phyloP scores from a whole-genome alignment of 208 protist genomes.

The Trypanosomatidae sp. region DNA sequence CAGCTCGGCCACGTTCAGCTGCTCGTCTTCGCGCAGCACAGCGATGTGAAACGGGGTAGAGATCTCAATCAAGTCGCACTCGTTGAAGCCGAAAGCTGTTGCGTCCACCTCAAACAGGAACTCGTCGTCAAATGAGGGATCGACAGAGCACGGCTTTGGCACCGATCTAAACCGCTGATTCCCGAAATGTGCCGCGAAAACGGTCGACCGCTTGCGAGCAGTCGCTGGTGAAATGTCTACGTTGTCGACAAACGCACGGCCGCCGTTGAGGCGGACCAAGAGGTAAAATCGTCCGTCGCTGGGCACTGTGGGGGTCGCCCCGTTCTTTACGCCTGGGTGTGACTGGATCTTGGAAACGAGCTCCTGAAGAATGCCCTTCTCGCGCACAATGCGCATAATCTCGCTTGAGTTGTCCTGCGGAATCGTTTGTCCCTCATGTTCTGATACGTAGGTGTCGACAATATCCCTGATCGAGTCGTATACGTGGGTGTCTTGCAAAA shows the following conservation, averaged over 20 bases:
- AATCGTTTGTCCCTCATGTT: conserved; percentile 44
- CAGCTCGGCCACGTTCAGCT: conserved; percentile 54
- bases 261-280: conserved; percentile 73
- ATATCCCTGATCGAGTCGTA: conserved; percentile 90
- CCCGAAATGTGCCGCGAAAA: conserved; percentile 86
- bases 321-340: conserved; percentile 15
- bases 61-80: conserved; percentile 72
- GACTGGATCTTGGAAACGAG: conserved; percentile 53
- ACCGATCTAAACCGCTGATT: conserved; percentile 75
- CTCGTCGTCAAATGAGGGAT: conserved; percentile 87
- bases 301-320: conserved; percentile 12
- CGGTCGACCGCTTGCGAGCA: conserved; percentile 44
- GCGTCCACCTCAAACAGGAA: conserved; percentile 90
- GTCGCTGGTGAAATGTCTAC: conserved; percentile 50
- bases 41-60: conserved; percentile 85
- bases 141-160: conserved; percentile 34
- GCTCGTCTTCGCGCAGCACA: conserved; percentile 67
- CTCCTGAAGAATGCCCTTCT: conserved; percentile 84
- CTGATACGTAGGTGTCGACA: conserved; percentile 80
- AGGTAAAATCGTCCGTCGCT: conserved; percentile 67
- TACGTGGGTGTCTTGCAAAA: conserved; percentile 80
- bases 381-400: conserved; percentile 83
- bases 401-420: conserved; percentile 45
- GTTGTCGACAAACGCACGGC: conserved; percentile 92
- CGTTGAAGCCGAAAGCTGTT: conserved; percentile 56